Evolutionary conservation across 202 grass and related monocot genomes (phyloP).

Genomic region (Alloteropsis angusta): DNA sequence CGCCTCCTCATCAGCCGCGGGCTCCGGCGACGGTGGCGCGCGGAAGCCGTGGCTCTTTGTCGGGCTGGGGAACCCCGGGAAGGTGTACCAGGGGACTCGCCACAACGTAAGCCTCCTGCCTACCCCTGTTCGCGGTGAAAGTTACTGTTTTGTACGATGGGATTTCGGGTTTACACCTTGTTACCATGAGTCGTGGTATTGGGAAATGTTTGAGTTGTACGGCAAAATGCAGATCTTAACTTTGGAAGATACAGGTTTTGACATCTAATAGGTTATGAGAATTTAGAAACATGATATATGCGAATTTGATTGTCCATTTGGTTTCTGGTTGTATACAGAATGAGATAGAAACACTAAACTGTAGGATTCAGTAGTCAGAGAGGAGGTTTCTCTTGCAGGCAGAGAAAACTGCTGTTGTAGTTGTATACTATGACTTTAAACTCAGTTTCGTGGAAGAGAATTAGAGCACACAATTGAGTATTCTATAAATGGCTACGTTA

Average conservation of each 20-base stretch:
- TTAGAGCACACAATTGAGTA: not conserved
- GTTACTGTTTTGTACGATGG: not conserved
- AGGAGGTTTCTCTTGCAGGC: not conserved
- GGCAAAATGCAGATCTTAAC: not conserved
- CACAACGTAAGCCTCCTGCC: slow-evolving; percentile 59
- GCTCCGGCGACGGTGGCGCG: slow-evolving; percentile 19
- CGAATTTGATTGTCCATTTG: not conserved
- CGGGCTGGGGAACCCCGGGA: slow-evolving; percentile 85
- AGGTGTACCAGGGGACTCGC: slow-evolving; percentile 72
- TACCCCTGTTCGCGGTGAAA: not conserved
- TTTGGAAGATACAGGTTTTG: not conserved
- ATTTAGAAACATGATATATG: not conserved
- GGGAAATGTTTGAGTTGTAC: not conserved
- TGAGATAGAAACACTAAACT: not conserved
- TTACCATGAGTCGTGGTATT: not conserved
- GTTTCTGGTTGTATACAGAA: not conserved
- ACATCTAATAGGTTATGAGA: not conserved
- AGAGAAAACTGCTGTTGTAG: not conserved
- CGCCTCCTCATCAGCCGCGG: slow-evolving; percentile 27
- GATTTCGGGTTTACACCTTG: not conserved
- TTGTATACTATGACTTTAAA: not conserved
- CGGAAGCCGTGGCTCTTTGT: slow-evolving; percentile 81
- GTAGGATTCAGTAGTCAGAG: not conserved
- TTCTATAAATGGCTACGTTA: not conserved
- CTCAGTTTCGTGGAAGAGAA: not conserved